Percentiles rank a stretch among this genome's conserved stretches.
Evolutionary conservation across 495 filamentous ascomycete genomes (phyloP).

Genomic region (Penicillium parvum): DNA sequence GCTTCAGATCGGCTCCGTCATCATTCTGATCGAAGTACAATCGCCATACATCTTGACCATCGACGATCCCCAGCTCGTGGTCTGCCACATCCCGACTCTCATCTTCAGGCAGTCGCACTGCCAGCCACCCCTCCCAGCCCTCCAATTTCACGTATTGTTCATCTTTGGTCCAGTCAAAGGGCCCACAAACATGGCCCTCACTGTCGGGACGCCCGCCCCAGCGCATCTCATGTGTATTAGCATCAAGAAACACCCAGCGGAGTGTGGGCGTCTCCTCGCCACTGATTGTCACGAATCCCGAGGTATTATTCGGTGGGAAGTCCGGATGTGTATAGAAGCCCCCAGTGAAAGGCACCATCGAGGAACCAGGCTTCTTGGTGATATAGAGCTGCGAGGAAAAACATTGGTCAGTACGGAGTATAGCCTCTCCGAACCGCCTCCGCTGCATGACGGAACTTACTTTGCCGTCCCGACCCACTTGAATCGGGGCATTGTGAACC

Average conservation of each 20-base stretch:
- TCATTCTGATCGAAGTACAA: conserved; percentile 29
- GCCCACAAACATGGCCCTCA: conserved; percentile 25
- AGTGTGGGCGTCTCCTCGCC: conserved; percentile 22
- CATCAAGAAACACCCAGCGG: conserved; percentile 28
- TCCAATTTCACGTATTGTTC: conserved; percentile 23
- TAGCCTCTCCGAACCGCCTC: background rate
- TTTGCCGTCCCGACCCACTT: conserved; percentile 26
- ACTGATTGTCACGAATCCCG: conserved; percentile 24
- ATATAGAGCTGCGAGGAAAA: conserved; percentile 21
- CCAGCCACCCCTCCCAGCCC: conserved; percentile 24
- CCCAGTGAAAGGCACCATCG: conserved; percentile 25
- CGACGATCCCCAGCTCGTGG: conserved; percentile 11
- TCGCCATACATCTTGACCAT: conserved; percentile 21
- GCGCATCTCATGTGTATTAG: conserved; percentile 19
- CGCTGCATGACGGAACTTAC: conserved; percentile 16
- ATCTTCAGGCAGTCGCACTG: conserved; percentile 19
- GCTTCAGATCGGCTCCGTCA: conserved; percentile 23
- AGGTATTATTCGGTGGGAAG: conserved; percentile 19
- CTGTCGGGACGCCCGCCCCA: conserved; percentile 26
- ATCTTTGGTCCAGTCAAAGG: conserved; percentile 27
- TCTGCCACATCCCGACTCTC: conserved; percentile 10
- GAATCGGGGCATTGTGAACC: conserved; percentile 25
- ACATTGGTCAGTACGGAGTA: background rate
- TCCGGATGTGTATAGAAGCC: conserved; percentile 24
- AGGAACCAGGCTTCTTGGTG: conserved; percentile 17